These are phyloP conservation scores for Trichoderma polysporum DNA, from an alignment of 2,329 filamentous ascomycete species.

Conservation along the genomic window DNA sequence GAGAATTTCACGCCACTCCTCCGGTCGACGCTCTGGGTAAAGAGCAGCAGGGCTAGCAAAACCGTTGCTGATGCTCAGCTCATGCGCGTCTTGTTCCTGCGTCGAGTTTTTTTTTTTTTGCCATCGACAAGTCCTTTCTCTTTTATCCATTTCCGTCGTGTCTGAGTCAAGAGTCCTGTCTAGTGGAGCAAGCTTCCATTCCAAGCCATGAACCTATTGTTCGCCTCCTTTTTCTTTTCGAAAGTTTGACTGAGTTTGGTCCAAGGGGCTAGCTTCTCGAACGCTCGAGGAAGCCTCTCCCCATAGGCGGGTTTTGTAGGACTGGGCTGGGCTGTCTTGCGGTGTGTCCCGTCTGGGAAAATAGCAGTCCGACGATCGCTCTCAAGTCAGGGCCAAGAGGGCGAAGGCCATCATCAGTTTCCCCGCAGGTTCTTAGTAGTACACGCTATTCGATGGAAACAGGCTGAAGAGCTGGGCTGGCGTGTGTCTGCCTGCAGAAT, in stretches of 20 bases:
- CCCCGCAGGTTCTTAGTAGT: background rate
- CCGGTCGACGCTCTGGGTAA: background rate
- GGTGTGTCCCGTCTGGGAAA: background rate
- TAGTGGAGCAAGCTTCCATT: slow-evolving; percentile 7
- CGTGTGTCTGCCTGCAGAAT: slow-evolving; percentile 8
- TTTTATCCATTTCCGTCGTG: slow-evolving; percentile 9
- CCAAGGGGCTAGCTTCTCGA: slow-evolving; percentile 7
- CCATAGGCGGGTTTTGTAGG: background rate
- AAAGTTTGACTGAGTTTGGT: background rate
- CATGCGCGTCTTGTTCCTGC: slow-evolving; percentile 16
- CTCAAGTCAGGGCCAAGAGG: background rate
- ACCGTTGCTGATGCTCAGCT: slow-evolving; percentile 4
- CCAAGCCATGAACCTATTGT: slow-evolving; percentile 11
- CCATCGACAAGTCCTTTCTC: background rate
- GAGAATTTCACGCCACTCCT: background rate
- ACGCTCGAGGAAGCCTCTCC: background rate
- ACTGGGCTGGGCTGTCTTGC: background rate
- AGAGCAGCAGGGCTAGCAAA: slow-evolving; percentile 1
- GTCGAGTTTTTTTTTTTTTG: background rate
- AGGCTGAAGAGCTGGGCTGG: slow-evolving; percentile 2
- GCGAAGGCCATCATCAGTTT: background rate
- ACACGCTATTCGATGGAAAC: background rate
- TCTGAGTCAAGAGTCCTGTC: slow-evolving; percentile 5
- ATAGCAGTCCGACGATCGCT: background rate
- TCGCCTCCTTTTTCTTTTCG: background rate